phyloP scores from a whole-genome alignment of 306 rosid species.

The Cicer bijugum region DNA sequence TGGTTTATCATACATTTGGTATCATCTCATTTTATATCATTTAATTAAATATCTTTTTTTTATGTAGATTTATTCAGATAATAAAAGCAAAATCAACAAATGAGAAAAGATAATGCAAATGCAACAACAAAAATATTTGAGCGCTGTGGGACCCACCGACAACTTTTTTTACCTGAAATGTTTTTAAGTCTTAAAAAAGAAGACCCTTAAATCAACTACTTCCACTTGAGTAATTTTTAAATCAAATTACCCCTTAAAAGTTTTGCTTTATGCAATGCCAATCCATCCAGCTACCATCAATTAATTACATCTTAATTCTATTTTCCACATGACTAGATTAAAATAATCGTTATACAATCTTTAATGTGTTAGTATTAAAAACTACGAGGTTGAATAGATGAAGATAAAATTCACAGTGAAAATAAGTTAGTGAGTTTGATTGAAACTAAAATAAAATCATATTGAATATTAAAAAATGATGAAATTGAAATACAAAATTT shows the following conservation, averaged over 20 bases:
- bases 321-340: constrained; percentile 39
- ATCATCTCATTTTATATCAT: background rate
- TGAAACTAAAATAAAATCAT: no score
- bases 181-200: constrained; percentile 9
- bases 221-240: constrained; percentile 40
- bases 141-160: constrained; percentile 31
- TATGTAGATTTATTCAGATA: constrained; percentile 1
- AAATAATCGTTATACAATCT: background rate
- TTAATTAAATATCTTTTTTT: constrained; percentile 4
- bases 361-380: background rate
- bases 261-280: constrained; percentile 25
- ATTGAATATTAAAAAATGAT: no score
- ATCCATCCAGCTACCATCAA: constrained; percentile 27
- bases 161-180: constrained; percentile 13
- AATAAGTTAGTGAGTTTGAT: no score
- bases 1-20: constrained; percentile 9
- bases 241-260: constrained; percentile 20
- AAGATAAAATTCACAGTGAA: no score
- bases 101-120: constrained; percentile 16
- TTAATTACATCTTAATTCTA: constrained; percentile 36
- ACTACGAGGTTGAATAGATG: no score
- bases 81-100: background rate
- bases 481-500: no score
- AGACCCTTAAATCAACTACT: constrained; percentile 43
- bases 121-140: background rate